Evolutionary conservation across 2,329 filamentous ascomycete genomes (phyloP).

Genomic region (Corinectria fuckeliana): DNA sequence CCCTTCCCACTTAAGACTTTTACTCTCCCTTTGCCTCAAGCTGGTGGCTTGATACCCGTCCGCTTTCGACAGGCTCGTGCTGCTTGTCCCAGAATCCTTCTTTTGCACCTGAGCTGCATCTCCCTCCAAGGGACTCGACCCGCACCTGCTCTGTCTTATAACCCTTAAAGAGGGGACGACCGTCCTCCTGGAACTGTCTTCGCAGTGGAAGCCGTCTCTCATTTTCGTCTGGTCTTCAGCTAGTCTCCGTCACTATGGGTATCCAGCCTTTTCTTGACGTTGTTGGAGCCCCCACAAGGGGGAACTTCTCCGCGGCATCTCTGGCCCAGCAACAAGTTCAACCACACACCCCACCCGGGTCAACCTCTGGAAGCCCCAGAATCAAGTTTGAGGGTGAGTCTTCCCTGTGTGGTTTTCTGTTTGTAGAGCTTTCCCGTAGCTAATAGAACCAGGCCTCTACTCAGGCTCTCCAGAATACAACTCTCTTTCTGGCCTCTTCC

Average conservation of each 20-base stretch:
- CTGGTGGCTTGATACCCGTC: constrained; percentile 21
- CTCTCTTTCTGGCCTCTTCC: constrained; percentile 32
- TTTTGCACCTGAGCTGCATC: neutral
- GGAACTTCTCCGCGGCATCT: neutral
- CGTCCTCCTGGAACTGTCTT: constrained; percentile 28
- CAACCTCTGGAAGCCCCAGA: constrained; percentile 44
- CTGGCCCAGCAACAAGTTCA: constrained; percentile 17
- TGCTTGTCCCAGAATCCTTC: neutral
- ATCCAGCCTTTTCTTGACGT: constrained; percentile 31
- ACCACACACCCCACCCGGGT: constrained; percentile 37
- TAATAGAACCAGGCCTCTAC: constrained; percentile 30
- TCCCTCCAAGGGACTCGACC: constrained; percentile 6
- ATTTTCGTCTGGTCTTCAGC: constrained; percentile 15
- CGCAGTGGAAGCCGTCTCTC: constrained; percentile 16
- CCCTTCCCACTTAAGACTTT: constrained; percentile 37
- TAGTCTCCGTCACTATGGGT: constrained; percentile 24
- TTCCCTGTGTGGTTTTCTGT: neutral
- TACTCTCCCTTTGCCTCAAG: constrained; percentile 32
- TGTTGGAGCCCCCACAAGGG: constrained; percentile 14
- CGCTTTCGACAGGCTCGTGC: constrained; percentile 19
- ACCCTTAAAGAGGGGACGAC: constrained; percentile 30
- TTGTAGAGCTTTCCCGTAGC: neutral
- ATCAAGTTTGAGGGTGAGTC: constrained; percentile 43
- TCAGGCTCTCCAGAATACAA: constrained; percentile 34
- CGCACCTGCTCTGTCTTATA: constrained; percentile 25